Evolutionary conservation across 1,284 basidiomycete species (phyloP), one percentile per base, ranked within the genome.

Genomic region (Waitea zeae): DNA sequence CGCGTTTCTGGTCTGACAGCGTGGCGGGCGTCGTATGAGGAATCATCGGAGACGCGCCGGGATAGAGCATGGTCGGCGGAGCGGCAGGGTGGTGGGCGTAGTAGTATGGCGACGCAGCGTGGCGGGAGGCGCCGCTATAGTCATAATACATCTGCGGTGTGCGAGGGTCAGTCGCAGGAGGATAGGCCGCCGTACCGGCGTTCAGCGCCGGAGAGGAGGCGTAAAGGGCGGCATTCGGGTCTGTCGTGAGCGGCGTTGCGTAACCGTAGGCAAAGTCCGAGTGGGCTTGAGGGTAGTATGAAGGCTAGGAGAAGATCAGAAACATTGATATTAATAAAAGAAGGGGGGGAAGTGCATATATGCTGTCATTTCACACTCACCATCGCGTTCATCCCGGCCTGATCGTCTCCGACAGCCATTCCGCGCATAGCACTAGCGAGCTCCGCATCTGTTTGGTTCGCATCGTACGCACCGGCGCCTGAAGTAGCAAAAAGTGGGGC

Each of bases 371-470:
- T n/a, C 24, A n/a, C 9, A 26, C 24, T 9, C n/a, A 7, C 9
- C 7, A 7, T n/a, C 24, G 24, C 24, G 35, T 12, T 46, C 42
- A 38, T 59, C 60, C 37, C n/a, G n/a, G n/a, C n/a, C n/a, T n/a
- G n/a, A n/a, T 77, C 72, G 30, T 80, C 77, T 44, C 76, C 77
- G 29, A 75, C 67, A 12, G 58, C 62, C 68, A 81, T 76, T 6
- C 72, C 71, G 39, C 74, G 66, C 35, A 80, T 54, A 1, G 66
- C 62, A 27, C 64, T 48, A 14, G 70, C 57, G 20, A 75, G 54
- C 20, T 77, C 73, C n/a, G n/a, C n/a, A n/a, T n/a, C n/a, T n/a
- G n/a, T n/a, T n/a, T n/a, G n/a, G n/a, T n/a, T n/a, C n/a, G n/a
- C n/a, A n/a, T n/a, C n/a, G n/a, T n/a, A n/a, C n/a, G n/a, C n/a